phyloP scores from a whole-genome alignment of 2,329 filamentous ascomycete species.

The Sarocladium brachiariae region DNA sequence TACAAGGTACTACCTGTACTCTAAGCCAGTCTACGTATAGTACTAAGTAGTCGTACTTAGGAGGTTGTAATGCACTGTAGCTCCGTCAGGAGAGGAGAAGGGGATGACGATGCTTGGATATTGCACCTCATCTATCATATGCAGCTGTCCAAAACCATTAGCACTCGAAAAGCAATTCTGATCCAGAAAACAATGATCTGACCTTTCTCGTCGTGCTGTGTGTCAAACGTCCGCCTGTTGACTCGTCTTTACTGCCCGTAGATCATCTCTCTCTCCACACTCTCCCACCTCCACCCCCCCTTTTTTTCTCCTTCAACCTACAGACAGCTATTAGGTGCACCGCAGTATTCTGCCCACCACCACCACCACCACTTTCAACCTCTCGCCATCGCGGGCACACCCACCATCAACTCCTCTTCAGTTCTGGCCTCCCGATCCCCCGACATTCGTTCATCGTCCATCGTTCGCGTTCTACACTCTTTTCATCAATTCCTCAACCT shows the following conservation, averaged over 20 bases:
- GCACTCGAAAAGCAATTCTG: no score
- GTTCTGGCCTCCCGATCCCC: neutral
- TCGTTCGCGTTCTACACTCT: constrained; percentile 3
- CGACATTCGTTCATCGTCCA: constrained; percentile 7
- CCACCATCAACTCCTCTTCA: neutral
- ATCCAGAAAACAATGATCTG: no score
- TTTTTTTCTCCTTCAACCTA: constrained; percentile 6
- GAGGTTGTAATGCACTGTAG: neutral
- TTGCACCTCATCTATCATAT: neutral
- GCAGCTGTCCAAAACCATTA: no score
- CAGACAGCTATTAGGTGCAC: no score
- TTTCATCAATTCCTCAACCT: neutral
- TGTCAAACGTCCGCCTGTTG: no score
- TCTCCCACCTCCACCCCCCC: constrained; percentile 3
- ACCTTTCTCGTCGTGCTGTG: no score
- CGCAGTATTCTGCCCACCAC: constrained; percentile 4
- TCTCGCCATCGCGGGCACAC: constrained; percentile 2
- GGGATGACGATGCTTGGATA: neutral
- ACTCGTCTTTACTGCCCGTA: no score
- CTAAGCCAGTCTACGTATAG: no score
- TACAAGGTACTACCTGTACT: neutral
- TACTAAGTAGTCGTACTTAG: no score
- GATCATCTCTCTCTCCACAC: constrained; percentile 1
- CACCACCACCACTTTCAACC: neutral
- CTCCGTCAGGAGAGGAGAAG: neutral